Percentiles rank a stretch among this genome's conserved stretches.
These are phyloP conservation scores for Musa acuminata DNA, from an alignment of 176 grass and related monocot species.

Conservation along the genomic window DNA sequence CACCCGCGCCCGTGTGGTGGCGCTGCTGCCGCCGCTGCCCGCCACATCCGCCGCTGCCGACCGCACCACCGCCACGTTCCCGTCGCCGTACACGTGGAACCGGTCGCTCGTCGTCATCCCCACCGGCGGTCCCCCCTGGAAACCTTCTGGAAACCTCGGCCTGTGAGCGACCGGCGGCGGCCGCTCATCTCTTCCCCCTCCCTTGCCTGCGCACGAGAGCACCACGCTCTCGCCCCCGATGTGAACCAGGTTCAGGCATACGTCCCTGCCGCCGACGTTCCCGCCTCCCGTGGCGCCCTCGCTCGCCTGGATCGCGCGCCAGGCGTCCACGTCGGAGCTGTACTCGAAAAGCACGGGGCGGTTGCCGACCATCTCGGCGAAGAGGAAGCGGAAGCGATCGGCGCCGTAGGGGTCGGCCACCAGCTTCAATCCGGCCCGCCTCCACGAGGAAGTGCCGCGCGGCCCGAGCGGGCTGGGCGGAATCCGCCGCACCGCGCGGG, in stretches of 20 bases:
- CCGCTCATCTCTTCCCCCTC: neutral
- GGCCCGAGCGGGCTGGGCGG: slow-evolving; percentile 85
- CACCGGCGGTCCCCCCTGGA: slow-evolving; percentile 11
- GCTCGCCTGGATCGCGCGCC: slow-evolving; percentile 45
- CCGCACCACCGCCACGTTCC: slow-evolving; percentile 60
- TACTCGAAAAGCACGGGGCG: slow-evolving; percentile 73
- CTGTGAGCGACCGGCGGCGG: slow-evolving; percentile 40
- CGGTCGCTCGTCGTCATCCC: slow-evolving; percentile 27
- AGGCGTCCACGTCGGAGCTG: slow-evolving; percentile 53
- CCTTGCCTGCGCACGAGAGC: slow-evolving; percentile 27
- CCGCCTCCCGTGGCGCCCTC: slow-evolving; percentile 28
- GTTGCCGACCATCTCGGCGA: slow-evolving; percentile 70
- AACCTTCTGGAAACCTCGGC: slow-evolving; percentile 47
- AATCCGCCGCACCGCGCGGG: slow-evolving; percentile 37
- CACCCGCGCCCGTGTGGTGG: slow-evolving; percentile 30
- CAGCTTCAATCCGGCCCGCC: slow-evolving; percentile 75
- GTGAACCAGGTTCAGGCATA: slow-evolving; percentile 58
- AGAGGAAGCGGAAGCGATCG: slow-evolving; percentile 69
- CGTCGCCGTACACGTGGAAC: slow-evolving; percentile 77
- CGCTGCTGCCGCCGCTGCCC: slow-evolving; percentile 28
- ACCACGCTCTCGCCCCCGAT: slow-evolving; percentile 54
- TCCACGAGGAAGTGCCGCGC: slow-evolving; percentile 86
- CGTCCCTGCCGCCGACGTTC: slow-evolving; percentile 5
- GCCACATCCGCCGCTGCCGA: slow-evolving; percentile 46
- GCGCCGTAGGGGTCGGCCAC: slow-evolving; percentile 59